Evolutionary conservation across 768 basidiomycete genomes (phyloP), one percentile per base, ranked within the genome.

Genomic region (Thelephora aurantiotincta): DNA sequence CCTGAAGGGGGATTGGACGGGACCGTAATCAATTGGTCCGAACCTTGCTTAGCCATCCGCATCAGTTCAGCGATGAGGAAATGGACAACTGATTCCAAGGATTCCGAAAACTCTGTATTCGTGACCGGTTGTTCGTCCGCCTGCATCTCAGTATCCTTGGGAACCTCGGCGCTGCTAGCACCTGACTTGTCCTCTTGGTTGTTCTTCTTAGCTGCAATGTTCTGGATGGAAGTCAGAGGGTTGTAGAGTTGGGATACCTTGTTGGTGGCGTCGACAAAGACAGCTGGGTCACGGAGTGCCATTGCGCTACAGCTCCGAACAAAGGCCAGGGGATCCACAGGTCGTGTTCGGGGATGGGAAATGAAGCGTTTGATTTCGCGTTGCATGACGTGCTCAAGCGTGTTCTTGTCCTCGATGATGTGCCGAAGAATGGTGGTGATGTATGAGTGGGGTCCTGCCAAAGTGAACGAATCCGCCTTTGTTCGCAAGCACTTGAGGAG

Each of bases 391-490:
- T 67, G 68, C 48, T 77, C 73, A 37, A 98, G 60, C 6, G 72
- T 73, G 2, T 65, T 58, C 2, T 70, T 56, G 52, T 92, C 88
- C 63, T 99, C 96, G 44, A 93, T 77, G 46, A 89, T 65, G 58
- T 99, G 96, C 6, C 96, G 82, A n/a, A 97, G 68, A 51, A 97
- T 84, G 56, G 83, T 85, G 36, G 81, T 79, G 47, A 91, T 75
- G 60, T 91, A 89, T 0, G 85, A 79, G 42, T 89, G 88, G 52
- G 80, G 82, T 16, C 83, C 80, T 23, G 69, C 62, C 9, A 60
- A 57, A 19, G 59, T 59, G 2, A 63, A 51, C 7, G 80, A 76
- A 13, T 80, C 71, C 0, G 78, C 67, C 4, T 71, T 65, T 14
- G 68, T 64, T 53, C 76, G 75, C 54, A 92, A 68, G 26, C 80